These are phyloP conservation scores for Hepatocystis sp. DNA, from an alignment of 169 alveolate species.

Conservation along the genomic window DNA sequence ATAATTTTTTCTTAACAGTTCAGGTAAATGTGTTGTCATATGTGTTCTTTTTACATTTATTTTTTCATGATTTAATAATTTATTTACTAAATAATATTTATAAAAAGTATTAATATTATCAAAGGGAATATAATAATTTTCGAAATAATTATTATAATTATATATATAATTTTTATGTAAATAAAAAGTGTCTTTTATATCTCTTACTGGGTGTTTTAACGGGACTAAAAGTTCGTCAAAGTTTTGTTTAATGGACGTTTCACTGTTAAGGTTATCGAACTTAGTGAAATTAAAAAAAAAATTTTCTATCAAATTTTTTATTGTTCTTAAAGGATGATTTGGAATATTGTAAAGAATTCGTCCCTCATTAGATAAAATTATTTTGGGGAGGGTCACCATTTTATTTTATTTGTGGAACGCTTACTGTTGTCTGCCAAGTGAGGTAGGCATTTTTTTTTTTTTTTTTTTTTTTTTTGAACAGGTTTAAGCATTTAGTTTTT, in stretches of 20 bases:
- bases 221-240: constrained; percentile 93
- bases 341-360: constrained; percentile 12
- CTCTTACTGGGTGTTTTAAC: constrained; percentile 90
- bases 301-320: constrained; percentile 42
- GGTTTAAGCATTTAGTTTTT: neutral
- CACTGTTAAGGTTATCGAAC: constrained; percentile 79
- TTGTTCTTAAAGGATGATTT: constrained; percentile 67
- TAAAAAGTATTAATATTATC: constrained; percentile 72
- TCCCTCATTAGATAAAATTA: constrained; percentile 47
- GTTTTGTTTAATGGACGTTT: constrained; percentile 83
- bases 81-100: constrained; percentile 71
- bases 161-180: constrained; percentile 78
- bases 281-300: constrained; percentile 42
- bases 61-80: constrained; percentile 59
- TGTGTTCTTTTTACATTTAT: constrained; percentile 89
- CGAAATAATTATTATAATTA: neutral
- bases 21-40: constrained; percentile 91
- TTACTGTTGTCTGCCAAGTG: too few species aligned
- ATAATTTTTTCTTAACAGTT: constrained; percentile 83
- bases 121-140: constrained; percentile 15
- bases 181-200: constrained; percentile 91
- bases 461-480: too few species aligned
- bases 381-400: constrained; percentile 22
- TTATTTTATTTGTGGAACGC: neutral
- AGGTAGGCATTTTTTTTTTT: too few species aligned